Evolutionary conservation across 2,329 filamentous ascomycete genomes (phyloP).

Genomic region (Fusarium nurragi): DNA sequence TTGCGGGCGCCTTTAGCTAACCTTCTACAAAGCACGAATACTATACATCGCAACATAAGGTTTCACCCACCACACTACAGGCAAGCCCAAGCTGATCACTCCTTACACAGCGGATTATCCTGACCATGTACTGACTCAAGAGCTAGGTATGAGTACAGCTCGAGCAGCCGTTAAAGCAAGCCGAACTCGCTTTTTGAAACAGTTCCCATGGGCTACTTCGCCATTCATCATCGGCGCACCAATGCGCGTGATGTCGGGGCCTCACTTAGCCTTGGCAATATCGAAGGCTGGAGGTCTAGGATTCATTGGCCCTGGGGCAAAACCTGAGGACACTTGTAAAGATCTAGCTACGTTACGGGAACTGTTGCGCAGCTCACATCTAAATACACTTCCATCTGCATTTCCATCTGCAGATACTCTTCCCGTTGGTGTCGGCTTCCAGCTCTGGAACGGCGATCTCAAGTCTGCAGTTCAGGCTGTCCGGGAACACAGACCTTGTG

Average conservation of each 20-base stretch:
- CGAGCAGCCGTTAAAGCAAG: background rate
- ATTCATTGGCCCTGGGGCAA: constrained; percentile 54
- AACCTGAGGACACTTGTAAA: constrained; percentile 44
- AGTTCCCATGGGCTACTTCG: constrained; percentile 49
- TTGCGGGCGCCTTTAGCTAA: no score
- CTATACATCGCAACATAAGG: background rate
- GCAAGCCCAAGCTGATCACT: background rate
- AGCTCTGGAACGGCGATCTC: constrained; percentile 57
- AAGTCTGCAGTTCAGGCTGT: constrained; percentile 45
- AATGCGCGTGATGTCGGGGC: constrained; percentile 71
- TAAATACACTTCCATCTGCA: constrained; percentile 7
- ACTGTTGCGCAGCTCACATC: constrained; percentile 31
- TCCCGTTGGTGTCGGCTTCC: constrained; percentile 57
- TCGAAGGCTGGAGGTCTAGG: constrained; percentile 77
- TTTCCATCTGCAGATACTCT: constrained; percentile 41
- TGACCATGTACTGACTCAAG: background rate
- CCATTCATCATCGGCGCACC: constrained; percentile 69
- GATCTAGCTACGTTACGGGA: constrained; percentile 47
- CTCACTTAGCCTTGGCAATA: constrained; percentile 67
- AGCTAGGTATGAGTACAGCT: constrained; percentile 8
- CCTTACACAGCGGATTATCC: background rate
- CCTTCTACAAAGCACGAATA: background rate
- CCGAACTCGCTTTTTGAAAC: constrained; percentile 7
- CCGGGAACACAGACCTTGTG: constrained; percentile 47
- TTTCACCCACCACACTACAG: background rate